Evolutionary conservation across 2,329 filamentous ascomycete species (phyloP), one percentile per base, ranked within the genome.

Genomic region (Dactylellina drechsleri): DNA sequence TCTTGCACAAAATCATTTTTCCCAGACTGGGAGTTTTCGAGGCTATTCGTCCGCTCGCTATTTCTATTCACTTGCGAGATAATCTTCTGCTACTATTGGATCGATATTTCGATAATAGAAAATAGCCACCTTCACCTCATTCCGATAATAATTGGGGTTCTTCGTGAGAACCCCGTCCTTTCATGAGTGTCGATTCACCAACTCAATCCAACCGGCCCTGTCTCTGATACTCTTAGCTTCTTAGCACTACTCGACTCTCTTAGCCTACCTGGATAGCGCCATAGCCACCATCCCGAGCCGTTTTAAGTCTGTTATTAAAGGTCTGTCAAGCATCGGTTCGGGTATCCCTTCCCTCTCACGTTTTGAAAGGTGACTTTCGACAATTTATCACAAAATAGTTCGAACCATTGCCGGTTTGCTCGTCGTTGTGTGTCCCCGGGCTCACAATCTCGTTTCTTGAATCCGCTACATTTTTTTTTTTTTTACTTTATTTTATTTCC

Each of bases 251-350:
- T 40, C 23, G 41, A 10, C 4, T 18, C 41, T 40, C 12, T 45
- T 58, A 71, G 59, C 66, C 45, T 41, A 18, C 47, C 45, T 50
- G 52, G 62, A 74, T 62, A 74, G 62, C 54, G 62, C 70, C 43
- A 66, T 56, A 23, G 23, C 23, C 23, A 23, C 23, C 4, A 4
- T 23, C 4, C 23, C 70, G 56, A 62, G 50, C 31, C 43, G 31
- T 36, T 50, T 62, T 54, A 36, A 47, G 47, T 59, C 45, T 47
- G 43, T 31, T 57, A 23, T 68, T 75, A 52, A 68, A 75, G 71
- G 71, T 75, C 50, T 40, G 71, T 65, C 36, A 52, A 67, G 70
- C 64, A 64, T 56, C 70, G 59, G 41, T 52, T 53, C 65, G 61
- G 36, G 56, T 52, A 58, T 61, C 36, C 52, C 61, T 50, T 54